Percentiles rank a stretch among this genome's conserved stretches.
phyloP scores from a whole-genome alignment of 306 rosid species.

The Hippophae gyantsensis region DNA sequence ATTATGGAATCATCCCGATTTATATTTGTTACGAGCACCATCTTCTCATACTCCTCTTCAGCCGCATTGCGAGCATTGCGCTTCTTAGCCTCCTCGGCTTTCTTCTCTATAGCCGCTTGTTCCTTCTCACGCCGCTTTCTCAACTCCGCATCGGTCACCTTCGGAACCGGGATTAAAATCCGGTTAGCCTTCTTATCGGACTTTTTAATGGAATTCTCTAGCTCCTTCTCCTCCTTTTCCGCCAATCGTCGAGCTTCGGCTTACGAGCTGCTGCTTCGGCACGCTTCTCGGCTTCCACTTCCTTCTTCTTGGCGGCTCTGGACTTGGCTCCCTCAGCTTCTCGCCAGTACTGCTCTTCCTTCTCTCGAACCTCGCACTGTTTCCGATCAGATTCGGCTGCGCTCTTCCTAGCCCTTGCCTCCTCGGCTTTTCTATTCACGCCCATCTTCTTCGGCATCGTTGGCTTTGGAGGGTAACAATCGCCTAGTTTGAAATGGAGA shows the following conservation, averaged over 20 bases:
- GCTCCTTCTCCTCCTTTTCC: slow-evolving; percentile 83
- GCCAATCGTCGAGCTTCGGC: slow-evolving; percentile 90
- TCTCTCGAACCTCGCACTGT: slow-evolving; percentile 53
- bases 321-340: slow-evolving; percentile 84
- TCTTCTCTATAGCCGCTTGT: slow-evolving; percentile 46
- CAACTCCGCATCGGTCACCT: slow-evolving; percentile 82
- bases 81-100: slow-evolving; percentile 54
- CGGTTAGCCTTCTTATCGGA: slow-evolving; percentile 76
- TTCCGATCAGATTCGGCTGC: slow-evolving; percentile 66
- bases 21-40: slow-evolving; percentile 65
- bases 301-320: slow-evolving; percentile 82
- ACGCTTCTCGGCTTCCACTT: slow-evolving; percentile 85
- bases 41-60: slow-evolving; percentile 92
- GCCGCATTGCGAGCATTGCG: slow-evolving; percentile 62
- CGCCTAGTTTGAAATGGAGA: too few species aligned
- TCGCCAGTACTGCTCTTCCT: slow-evolving; percentile 76
- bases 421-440: slow-evolving; percentile 86
- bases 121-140: slow-evolving; percentile 54
- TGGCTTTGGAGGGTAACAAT: neutral
- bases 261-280: slow-evolving; percentile 62
- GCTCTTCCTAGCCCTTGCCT: slow-evolving; percentile 66
- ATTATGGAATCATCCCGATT: slow-evolving; percentile 79
- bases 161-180: slow-evolving; percentile 70
- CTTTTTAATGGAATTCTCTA: slow-evolving; percentile 57
- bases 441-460: slow-evolving; percentile 95